phyloP scores from a whole-genome alignment of 2,329 filamentous ascomycete species.

The Zopfia rhizophila region DNA sequence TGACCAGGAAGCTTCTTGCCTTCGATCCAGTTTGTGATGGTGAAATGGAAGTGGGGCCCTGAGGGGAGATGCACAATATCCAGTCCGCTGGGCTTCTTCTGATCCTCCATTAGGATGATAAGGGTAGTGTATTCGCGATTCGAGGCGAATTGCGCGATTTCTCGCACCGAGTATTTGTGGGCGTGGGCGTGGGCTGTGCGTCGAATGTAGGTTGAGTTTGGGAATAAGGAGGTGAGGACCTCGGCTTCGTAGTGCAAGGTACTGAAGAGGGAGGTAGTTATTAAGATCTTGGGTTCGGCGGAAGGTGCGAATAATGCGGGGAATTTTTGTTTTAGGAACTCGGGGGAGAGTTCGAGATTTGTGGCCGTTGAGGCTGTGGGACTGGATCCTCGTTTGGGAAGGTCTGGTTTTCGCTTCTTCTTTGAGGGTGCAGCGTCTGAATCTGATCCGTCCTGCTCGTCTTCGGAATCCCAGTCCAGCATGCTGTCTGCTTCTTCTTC shows the following conservation, averaged over 20 bases:
- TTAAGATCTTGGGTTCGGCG: slow-evolving; percentile 80
- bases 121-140: slow-evolving; percentile 87
- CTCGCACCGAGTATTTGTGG: slow-evolving; percentile 90
- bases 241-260: slow-evolving; percentile 86
- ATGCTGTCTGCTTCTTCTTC: slow-evolving; percentile 70
- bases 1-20: slow-evolving; percentile 89
- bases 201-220: slow-evolving; percentile 81
- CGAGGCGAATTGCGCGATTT: slow-evolving; percentile 86
- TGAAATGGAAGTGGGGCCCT: slow-evolving; percentile 94
- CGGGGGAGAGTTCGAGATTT: slow-evolving; percentile 69
- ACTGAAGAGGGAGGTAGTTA: slow-evolving; percentile 91
- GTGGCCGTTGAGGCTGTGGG: slow-evolving; percentile 66
- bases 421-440: slow-evolving; percentile 56
- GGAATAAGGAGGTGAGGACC: slow-evolving; percentile 83
- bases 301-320: slow-evolving; percentile 67
- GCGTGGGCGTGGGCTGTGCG: slow-evolving; percentile 84
- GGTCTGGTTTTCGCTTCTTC: slow-evolving; percentile 49
- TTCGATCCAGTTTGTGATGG: slow-evolving; percentile 88
- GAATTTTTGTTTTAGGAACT: slow-evolving; percentile 69
- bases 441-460: slow-evolving; percentile 66
- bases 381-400: slow-evolving; percentile 63
- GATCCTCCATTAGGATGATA: slow-evolving; percentile 87
- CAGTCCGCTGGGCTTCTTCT: slow-evolving; percentile 83
- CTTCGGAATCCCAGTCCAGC: slow-evolving; percentile 66
- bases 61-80: slow-evolving; percentile 85